Conservation (phyloP, 192 early-diverging fungal species). For the Podila verticillata region DNA sequence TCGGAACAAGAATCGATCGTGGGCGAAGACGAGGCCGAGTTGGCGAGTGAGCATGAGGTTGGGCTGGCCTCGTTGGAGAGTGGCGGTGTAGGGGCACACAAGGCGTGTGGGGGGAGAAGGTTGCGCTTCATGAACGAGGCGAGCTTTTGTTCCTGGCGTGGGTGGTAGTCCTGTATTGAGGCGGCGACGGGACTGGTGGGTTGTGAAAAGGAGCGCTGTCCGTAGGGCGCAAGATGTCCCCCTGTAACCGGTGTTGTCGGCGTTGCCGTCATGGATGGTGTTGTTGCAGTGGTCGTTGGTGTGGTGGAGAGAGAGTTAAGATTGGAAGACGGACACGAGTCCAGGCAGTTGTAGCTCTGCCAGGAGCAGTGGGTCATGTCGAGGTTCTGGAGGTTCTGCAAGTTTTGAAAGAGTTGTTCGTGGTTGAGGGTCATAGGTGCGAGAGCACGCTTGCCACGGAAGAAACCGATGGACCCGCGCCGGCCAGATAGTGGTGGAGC, state of each 20-base stretch:
- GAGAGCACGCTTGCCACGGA: constrained; percentile 38
- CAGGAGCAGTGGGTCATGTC: constrained; percentile 40
- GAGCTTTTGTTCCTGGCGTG: constrained; percentile 43
- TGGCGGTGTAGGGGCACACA: constrained; percentile 11
- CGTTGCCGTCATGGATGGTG: constrained; percentile 33
- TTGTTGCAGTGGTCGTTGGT: constrained; percentile 37
- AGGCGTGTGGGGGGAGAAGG: constrained; percentile 43
- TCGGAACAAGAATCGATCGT: constrained; percentile 19
- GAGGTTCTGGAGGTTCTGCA: constrained; percentile 34
- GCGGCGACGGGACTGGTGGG: constrained; percentile 42
- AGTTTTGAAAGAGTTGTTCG: constrained; percentile 44
- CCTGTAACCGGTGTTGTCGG: constrained; percentile 32
- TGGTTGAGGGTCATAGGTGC: constrained; percentile 35
- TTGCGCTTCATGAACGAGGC: constrained; percentile 50
- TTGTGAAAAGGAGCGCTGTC: constrained; percentile 13
- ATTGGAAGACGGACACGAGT: constrained; percentile 29
- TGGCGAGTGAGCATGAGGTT: not conserved
- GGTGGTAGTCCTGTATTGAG: constrained; percentile 50
- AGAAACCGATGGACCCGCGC: constrained; percentile 46
- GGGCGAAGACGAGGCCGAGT: constrained; percentile 24
- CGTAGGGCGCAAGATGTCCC: not conserved
- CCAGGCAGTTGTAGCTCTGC: constrained; percentile 31
- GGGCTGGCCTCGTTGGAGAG: not conserved
- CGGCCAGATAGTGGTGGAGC: constrained; percentile 23
- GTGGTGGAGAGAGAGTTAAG: constrained; percentile 41